Evolutionary conservation across 768 basidiomycete species (phyloP), one percentile per base, ranked within the genome.

Genomic region (Boletus rubropictus): DNA sequence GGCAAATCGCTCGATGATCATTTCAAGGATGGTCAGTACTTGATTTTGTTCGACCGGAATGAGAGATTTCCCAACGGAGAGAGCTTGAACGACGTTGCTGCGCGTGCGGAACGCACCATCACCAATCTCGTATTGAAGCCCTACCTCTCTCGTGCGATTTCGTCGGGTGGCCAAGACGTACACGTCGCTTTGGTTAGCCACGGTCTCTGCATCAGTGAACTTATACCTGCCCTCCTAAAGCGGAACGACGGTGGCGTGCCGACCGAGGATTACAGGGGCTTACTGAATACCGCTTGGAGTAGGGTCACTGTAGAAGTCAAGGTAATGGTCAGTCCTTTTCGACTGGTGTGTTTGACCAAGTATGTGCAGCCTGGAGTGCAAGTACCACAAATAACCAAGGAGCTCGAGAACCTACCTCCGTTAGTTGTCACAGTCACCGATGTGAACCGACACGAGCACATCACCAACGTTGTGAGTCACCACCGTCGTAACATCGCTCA

Each of bases 121-220:
- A 60, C 75, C 9, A 70, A 79, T 5, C 57, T 82, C 15, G 58
- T 87, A 8, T 56, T 84, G 55, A 52, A 53, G 31, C 77, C 81
- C 4, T 74, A 82, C 53, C 64, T 87, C n/a, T 51, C 63, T 60
- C 57, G 71, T 18, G 72, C 71, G 1, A 67, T 67, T 18, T 66
- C 67, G 44, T 62, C 67, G n/a, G 67, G 69, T 29, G 63, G 49
- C 48, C 57, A 65, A 35, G 69, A 69, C 28, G 58, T 73, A 7
- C 83, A 82, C 50, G 61, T 89, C 21, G 85, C 79, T 1, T 55
- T 89, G 32, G 80, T 88, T 39, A 87, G 86, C 64, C 88, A 91
- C 62, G 86, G 89, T 0, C 55, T 86, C 18, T 82, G 81, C 62
- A 83, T 89, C 37, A 69, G 67, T 22, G 80, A 84, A 63, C 64